phyloP scores from a whole-genome alignment of 331 rosid genomes.

The Pyracantha coccinea region DNA sequence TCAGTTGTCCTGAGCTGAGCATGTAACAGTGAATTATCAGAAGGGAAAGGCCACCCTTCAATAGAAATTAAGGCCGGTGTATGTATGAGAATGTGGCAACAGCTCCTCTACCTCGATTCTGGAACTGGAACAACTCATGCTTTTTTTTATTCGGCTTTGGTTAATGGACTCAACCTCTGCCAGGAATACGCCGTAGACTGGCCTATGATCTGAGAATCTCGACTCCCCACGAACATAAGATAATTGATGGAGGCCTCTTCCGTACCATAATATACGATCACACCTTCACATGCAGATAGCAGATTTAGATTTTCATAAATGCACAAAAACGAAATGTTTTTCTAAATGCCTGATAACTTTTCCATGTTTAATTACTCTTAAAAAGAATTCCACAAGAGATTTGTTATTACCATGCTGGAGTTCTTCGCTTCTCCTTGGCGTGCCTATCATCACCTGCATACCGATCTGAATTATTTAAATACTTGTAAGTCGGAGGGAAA shows the following conservation, averaged over 20 bases:
- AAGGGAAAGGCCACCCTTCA: slow-evolving; percentile 26
- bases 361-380: background rate
- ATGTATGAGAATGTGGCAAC: slow-evolving; percentile 55
- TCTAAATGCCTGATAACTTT: background rate
- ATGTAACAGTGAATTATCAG: background rate
- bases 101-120: slow-evolving; percentile 94
- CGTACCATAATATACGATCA: slow-evolving; percentile 95
- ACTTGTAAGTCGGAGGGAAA: slow-evolving; percentile 99
- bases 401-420: slow-evolving; percentile 84
- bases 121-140: slow-evolving; percentile 78
- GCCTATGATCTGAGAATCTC: slow-evolving; percentile 94
- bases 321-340: too few relatives aligned
- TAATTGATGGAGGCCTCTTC: slow-evolving; percentile 83
- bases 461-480: slow-evolving; percentile 87
- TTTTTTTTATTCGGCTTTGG: slow-evolving; percentile 59
- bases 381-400: background rate
- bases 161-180: slow-evolving; percentile 82
- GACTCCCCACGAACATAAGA: slow-evolving; percentile 98
- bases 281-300: slow-evolving; percentile 57
- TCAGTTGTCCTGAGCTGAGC: slow-evolving; percentile 23
- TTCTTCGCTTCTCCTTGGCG: slow-evolving; percentile 90
- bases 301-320: slow-evolving; percentile 10
- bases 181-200: slow-evolving; percentile 70
- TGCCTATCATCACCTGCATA: slow-evolving; percentile 83
- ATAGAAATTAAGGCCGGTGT: slow-evolving; percentile 43